Evolutionary conservation across 495 filamentous ascomycete species (phyloP).

Genomic region (Neurospora sp.): DNA sequence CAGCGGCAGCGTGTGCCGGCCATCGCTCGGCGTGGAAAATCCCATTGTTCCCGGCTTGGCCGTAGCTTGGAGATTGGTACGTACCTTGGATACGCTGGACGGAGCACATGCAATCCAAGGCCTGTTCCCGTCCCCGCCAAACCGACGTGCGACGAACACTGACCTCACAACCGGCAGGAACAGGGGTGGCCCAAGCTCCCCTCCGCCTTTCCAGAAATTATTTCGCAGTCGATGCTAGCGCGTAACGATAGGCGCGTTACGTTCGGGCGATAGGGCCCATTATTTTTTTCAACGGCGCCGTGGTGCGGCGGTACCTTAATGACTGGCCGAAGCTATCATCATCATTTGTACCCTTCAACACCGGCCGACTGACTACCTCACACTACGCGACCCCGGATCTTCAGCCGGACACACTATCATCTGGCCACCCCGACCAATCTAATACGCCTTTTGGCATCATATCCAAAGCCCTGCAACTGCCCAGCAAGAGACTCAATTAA

Average conservation of each 20-base stretch:
- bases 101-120: not conserved
- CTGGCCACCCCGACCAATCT: not conserved
- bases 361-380: not conserved
- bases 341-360: not conserved
- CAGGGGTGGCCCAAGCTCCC: constrained; percentile 2
- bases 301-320: not conserved
- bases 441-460: not conserved
- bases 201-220: not conserved
- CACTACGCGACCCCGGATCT: not conserved
- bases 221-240: not conserved
- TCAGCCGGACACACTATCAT: not conserved
- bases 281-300: not conserved
- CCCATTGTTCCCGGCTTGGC: not conserved
- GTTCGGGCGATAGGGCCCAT: not conserved
- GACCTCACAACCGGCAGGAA: not conserved
- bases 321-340: not conserved
- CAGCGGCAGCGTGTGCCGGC: not conserved
- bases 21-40: not conserved
- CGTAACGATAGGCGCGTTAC: not conserved
- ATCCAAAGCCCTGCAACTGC: not conserved
- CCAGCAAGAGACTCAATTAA: not conserved
- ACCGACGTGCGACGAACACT: constrained; percentile 1
- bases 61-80: not conserved
- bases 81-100: not conserved
- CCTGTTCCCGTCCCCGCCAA: not conserved